These are phyloP conservation scores for Calonectria honghensis DNA, from an alignment of 2,329 filamentous ascomycete species.

Conservation along the genomic window DNA sequence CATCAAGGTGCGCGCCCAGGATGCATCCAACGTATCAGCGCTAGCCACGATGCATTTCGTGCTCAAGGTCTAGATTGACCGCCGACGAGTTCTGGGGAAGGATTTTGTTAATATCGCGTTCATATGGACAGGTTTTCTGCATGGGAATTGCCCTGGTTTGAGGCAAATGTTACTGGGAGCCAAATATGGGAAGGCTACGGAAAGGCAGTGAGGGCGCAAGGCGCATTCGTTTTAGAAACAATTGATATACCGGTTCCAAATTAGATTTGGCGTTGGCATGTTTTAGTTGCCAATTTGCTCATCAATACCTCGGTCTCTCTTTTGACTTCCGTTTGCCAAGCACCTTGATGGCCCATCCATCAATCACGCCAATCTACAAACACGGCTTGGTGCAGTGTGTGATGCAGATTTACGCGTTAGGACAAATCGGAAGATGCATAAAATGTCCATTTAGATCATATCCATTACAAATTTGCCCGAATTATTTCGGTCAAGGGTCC, in stretches of 20 bases:
- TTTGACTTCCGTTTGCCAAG: not conserved
- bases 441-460: not conserved
- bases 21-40: constrained; percentile 20
- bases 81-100: constrained; percentile 5
- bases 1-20: constrained; percentile 47
- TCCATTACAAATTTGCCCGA: not conserved
- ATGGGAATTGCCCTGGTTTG: not conserved
- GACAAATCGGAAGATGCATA: not conserved
- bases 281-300: not conserved
- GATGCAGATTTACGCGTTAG: not conserved
- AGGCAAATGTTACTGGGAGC: not conserved
- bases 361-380: not conserved
- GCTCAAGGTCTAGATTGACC: not conserved
- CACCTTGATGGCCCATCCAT: constrained; percentile 7
- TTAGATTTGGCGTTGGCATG: too few species aligned
- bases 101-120: not conserved
- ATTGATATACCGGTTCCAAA: not conserved
- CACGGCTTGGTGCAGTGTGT: not conserved
- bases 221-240: constrained; percentile 5
- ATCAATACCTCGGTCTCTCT: not conserved
- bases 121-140: not conserved
- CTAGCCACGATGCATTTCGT: constrained; percentile 14
- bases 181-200: not conserved
- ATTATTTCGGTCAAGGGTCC: not conserved
- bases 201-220: constrained; percentile 8